Percentiles rank a stretch among this genome's conserved stretches.
Conservation (phyloP, 768 basidiomycete species). For the Boletus vermiculosoides region DNA sequence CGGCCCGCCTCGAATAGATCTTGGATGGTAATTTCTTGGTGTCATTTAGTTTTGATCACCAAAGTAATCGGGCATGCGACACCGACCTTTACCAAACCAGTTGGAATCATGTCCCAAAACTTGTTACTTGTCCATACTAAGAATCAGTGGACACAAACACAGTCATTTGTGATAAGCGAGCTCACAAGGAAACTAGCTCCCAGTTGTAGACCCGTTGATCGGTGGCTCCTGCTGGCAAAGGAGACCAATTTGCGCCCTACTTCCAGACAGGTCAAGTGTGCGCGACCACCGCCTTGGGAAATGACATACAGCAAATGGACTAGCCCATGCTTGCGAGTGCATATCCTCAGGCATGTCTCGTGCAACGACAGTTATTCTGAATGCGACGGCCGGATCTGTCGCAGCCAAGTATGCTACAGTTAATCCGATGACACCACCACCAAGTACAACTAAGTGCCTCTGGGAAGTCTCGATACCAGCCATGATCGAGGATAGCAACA, state of each 20-base stretch:
- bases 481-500: slow-evolving; percentile 12
- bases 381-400: slow-evolving; percentile 18
- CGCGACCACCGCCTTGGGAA: not conserved
- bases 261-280: not conserved
- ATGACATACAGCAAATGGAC: slow-evolving; percentile 48
- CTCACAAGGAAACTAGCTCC: slow-evolving; percentile 46
- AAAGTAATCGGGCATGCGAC: not conserved
- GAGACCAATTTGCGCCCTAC: slow-evolving; percentile 50
- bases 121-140: slow-evolving; percentile 34
- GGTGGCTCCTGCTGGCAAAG: slow-evolving; percentile 36
- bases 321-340: slow-evolving; percentile 46
- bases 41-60: slow-evolving; percentile 1
- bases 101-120: slow-evolving; percentile 47
- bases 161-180: not conserved
- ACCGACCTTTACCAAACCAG: slow-evolving; percentile 41
- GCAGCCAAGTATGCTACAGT: slow-evolving; percentile 36
- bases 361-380: slow-evolving; percentile 33
- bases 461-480: slow-evolving; percentile 3
- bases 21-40: slow-evolving; percentile 38
- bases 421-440: slow-evolving; percentile 41
- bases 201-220: slow-evolving; percentile 36
- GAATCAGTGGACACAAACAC: slow-evolving; percentile 5
- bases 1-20: slow-evolving; percentile 28
- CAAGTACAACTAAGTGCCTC: slow-evolving; percentile 32
- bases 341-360: slow-evolving; percentile 38